Evolutionary conservation across 1,139 yeast genomes (phyloP).

Genomic region (Magnusiomyces magnusii): DNA sequence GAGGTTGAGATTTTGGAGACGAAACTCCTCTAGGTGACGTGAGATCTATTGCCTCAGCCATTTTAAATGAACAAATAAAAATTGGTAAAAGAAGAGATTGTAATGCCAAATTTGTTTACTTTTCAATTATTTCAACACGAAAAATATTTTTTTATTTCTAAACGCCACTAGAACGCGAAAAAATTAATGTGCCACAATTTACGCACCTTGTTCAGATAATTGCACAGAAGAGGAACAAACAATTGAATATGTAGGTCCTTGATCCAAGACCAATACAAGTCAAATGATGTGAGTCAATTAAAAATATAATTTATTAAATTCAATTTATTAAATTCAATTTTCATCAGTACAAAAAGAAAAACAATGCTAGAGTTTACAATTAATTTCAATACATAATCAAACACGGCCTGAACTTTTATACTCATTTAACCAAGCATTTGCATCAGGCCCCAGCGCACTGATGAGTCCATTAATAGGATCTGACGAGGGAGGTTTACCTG

Average conservation of each 20-base stretch:
- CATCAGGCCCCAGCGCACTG: conserved; percentile 28
- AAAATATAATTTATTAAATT: too few species aligned
- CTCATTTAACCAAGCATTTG: conserved; percentile 27
- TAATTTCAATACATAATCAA: conserved; percentile 11
- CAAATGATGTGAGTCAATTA: too few species aligned
- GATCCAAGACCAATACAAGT: too few species aligned
- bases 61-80: too few species aligned
- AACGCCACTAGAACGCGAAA: not conserved
- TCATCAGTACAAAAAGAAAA: too few species aligned
- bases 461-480: conserved; percentile 20
- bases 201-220: not conserved
- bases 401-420: conserved; percentile 26
- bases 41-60: not conserved
- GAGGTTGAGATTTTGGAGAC: not conserved
- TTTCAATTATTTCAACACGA: not conserved
- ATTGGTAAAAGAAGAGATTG: not conserved
- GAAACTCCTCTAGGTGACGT: not conserved
- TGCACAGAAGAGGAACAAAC: too few species aligned
- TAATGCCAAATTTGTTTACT: not conserved
- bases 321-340: too few species aligned
- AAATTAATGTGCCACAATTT: not conserved
- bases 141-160: too few species aligned
- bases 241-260: too few species aligned
- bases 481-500: conserved; percentile 20
- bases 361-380: too few species aligned